Conservation (phyloP, 257 asterid species). For the Solanum infundibuliforme region DNA sequence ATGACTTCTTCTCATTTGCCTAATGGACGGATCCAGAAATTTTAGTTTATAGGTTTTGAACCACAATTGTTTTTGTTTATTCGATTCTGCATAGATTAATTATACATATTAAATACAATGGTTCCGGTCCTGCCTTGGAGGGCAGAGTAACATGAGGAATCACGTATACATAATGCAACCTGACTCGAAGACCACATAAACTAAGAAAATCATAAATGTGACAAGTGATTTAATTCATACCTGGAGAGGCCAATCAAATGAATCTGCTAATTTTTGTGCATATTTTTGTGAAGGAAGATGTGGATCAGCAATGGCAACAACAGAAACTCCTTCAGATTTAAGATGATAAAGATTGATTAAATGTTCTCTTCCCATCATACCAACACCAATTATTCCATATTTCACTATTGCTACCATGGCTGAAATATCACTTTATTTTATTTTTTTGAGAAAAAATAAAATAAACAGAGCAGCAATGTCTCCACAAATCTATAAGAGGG, state of each 20-base stretch:
- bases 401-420: conserved; percentile 13
- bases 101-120: neutral
- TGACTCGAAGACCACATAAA: neutral
- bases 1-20: neutral
- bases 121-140: neutral
- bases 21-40: neutral
- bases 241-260: conserved; percentile 54
- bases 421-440: neutral
- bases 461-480: neutral
- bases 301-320: conserved; percentile 83
- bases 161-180: too few species aligned
- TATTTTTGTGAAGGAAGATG: conserved; percentile 66
- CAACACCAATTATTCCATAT: conserved; percentile 90
- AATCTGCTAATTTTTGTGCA: conserved; percentile 40
- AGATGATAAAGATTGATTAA: conserved; percentile 73
- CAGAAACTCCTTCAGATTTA: conserved; percentile 47
- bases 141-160: neutral
- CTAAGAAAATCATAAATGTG: neutral
- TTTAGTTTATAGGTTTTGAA: too few species aligned
- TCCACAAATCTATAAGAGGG: neutral
- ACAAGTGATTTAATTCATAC: conserved; percentile 11
- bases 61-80: neutral
- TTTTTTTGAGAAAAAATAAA: neutral
- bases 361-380: conserved; percentile 99
- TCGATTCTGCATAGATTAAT: neutral